These are phyloP conservation scores for Clitopilus passeckerianus DNA, from an alignment of 768 basidiomycete genomes.

Conservation along the genomic window DNA sequence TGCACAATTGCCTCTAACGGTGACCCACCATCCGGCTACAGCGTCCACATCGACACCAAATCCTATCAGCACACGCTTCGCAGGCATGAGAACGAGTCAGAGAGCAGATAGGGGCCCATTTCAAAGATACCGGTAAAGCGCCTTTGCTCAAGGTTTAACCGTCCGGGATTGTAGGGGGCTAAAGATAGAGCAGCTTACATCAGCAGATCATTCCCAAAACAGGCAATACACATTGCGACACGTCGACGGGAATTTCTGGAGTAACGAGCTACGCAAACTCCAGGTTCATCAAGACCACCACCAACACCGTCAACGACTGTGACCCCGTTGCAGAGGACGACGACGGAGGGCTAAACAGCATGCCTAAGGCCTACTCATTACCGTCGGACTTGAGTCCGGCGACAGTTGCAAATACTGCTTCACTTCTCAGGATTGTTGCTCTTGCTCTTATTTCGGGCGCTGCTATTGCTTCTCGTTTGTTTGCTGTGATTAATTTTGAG, in stretches of 20 bases:
- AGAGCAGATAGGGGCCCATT: not conserved
- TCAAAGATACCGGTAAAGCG: too few species aligned
- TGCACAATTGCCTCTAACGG: not conserved
- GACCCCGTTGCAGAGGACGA: not conserved
- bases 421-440: slow-evolving; percentile 86
- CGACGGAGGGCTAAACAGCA: slow-evolving; percentile 28
- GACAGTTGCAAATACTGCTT: slow-evolving; percentile 83
- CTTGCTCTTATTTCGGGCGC: slow-evolving; percentile 89
- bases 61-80: slow-evolving; percentile 48
- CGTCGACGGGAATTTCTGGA: slow-evolving; percentile 1
- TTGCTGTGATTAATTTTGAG: slow-evolving; percentile 97
- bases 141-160: too few species aligned
- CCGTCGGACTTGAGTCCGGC: slow-evolving; percentile 64
- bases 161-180: not conserved
- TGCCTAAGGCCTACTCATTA: slow-evolving; percentile 71
- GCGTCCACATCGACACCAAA: slow-evolving; percentile 77
- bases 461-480: slow-evolving; percentile 92
- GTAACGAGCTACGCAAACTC: not conserved
- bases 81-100: slow-evolving; percentile 33
- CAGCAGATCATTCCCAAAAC: not conserved
- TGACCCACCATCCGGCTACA: slow-evolving; percentile 61
- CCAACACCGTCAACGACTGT: not conserved
- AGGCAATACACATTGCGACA: not conserved
- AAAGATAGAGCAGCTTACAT: not conserved
- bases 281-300: slow-evolving; percentile 1